Conservation (phyloP, 495 filamentous ascomycete species). For the Neurospora discreta region DNA sequence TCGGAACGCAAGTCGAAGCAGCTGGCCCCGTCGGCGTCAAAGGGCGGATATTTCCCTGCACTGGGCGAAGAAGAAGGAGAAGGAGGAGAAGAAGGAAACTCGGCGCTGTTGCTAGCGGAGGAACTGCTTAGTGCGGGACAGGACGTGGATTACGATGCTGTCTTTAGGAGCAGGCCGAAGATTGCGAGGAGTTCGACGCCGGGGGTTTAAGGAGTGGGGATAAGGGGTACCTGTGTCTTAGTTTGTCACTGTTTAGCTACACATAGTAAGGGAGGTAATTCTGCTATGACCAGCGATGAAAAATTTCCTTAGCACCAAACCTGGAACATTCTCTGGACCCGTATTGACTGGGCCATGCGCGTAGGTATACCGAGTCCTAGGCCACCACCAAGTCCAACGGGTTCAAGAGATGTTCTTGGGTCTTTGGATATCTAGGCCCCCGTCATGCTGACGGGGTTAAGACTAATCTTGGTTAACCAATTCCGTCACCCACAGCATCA, state of each 20-base stretch:
- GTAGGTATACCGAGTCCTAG: not conserved
- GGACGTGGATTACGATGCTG: constrained; percentile 71
- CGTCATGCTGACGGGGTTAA: not conserved
- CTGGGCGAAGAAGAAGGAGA: constrained; percentile 26
- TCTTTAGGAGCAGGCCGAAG: constrained; percentile 77
- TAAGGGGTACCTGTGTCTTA: not conserved
- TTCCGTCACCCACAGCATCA: not conserved
- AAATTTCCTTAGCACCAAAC: not conserved
- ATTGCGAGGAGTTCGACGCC: constrained; percentile 69
- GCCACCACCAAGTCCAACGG: not conserved
- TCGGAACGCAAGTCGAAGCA: constrained; percentile 35
- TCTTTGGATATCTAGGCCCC: not conserved
- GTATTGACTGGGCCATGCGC: not conserved
- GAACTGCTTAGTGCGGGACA: constrained; percentile 36
- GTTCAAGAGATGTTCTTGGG: not conserved
- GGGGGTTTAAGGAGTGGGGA: not conserved
- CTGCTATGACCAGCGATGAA: not conserved
- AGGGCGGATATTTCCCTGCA: constrained; percentile 25
- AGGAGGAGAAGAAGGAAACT: constrained; percentile 9
- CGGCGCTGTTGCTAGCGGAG: constrained; percentile 18
- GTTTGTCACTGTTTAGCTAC: not conserved
- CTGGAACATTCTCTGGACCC: not conserved
- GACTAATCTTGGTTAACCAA: not conserved
- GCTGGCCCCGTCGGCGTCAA: not conserved
- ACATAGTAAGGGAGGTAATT: not conserved